These are phyloP conservation scores for Takakia lepidozioides DNA, from an alignment of 225 moss, liverwort and hornwort species.

Conservation along the genomic window DNA sequence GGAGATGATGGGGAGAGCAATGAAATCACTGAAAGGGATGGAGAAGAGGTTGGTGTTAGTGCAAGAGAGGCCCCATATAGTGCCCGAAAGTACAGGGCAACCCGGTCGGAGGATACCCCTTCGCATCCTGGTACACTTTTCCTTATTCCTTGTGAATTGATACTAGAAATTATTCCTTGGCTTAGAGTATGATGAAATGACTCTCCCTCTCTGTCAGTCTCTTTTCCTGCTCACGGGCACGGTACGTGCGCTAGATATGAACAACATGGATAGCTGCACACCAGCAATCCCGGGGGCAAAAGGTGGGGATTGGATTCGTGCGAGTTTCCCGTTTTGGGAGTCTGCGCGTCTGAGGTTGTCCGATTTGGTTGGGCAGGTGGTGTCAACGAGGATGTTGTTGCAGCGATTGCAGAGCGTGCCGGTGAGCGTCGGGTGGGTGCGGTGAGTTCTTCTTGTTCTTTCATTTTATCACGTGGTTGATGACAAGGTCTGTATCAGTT, in stretches of 20 bases:
- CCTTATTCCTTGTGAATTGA: too few species aligned
- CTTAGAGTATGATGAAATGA: too few species aligned
- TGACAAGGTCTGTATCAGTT: too few species aligned
- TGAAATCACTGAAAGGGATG: constrained; percentile 16
- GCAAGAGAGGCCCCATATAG: constrained; percentile 22
- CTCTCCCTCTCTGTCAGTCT: too few species aligned
- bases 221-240: too few species aligned
- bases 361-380: constrained; percentile 20
- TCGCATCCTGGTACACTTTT: constrained; percentile 11
- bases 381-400: constrained; percentile 20
- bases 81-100: constrained; percentile 38
- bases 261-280: too few species aligned
- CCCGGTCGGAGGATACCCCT: constrained; percentile 18
- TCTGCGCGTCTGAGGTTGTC: too few species aligned
- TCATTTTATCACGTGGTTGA: background rate
- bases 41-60: constrained; percentile 10
- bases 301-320: too few species aligned
- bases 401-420: constrained; percentile 15
- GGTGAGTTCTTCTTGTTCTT: background rate
- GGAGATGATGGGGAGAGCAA: constrained; percentile 26
- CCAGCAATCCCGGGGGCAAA: too few species aligned
- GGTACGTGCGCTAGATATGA: too few species aligned
- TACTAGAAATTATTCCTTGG: too few species aligned
- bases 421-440: constrained; percentile 2
- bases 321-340: too few species aligned